Evolutionary conservation across 768 basidiomycete species (phyloP), one percentile per base, ranked within the genome.

Genomic region (Cubamyces lactineus): DNA sequence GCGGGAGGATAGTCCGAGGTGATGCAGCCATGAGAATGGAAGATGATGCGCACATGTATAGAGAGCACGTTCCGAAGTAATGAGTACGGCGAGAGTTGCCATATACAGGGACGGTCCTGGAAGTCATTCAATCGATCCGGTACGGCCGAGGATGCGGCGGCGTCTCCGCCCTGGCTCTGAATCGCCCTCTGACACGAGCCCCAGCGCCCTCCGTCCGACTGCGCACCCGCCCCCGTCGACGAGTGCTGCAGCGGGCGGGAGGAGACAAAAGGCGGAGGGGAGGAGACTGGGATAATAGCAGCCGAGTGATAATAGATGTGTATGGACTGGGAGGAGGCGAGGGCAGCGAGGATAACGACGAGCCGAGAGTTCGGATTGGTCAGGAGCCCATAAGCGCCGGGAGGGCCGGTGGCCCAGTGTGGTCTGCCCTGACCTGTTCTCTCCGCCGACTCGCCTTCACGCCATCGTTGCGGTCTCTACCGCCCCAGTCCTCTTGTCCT

Each of bases 391-490:
- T 30, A 59, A 48, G 55, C 61, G 61, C 61, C 64, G 47, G 26
- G 57, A 47, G 62, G 63, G 58, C 63, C 62, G 64, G 67, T 60
- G 61, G 59, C 48, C 66, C 61, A 64, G 45, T 60, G 55, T 53
- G 61, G 65, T 67, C 61, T 64, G 65, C 63, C 63, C 69, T 64
- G 58, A 59, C 54, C 63, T 62, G 63, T 66, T 68, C 69, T 61
- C 67, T 71, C 71, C 71, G 69, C 68, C 71, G 69, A 61, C 66
- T 49, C 48, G 48, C 26, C 64, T 70, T 66, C 63, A 69, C 67
- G 75, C 75, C 78, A 77, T 78, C 78, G 76, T 78, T 74, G 73
- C 74, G 71, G 75, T 73, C 74, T 68, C 71, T 74, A 75, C 74
- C 64, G 72, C 74, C 73, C 71, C 70, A 70, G 67, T 19, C 74